Conservation (phyloP, 768 basidiomycete species). For the Auricularia auricula-judae region DNA sequence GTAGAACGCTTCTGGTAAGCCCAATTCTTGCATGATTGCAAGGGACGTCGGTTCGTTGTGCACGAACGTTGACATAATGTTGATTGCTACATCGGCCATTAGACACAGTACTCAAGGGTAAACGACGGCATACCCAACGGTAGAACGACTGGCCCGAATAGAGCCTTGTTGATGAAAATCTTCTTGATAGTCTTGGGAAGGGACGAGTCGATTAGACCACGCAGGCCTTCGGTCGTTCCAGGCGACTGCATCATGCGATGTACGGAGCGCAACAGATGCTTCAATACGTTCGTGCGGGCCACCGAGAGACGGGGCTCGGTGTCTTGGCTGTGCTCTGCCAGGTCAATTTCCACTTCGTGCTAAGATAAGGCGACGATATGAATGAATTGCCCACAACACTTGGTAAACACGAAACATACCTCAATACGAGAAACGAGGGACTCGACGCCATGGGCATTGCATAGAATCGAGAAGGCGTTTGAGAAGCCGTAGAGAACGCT, state of each 20-base stretch:
- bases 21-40: constrained; percentile 82
- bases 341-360: constrained; percentile 58
- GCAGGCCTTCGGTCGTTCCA: constrained; percentile 86
- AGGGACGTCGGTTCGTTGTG: constrained; percentile 98
- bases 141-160: constrained; percentile 81
- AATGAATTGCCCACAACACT: background rate
- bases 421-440: constrained; percentile 78
- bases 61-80: constrained; percentile 92
- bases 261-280: constrained; percentile 82
- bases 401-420: constrained; percentile 33
- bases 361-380: constrained; percentile 15
- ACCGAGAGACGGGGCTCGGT: constrained; percentile 46
- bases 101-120: constrained; percentile 8
- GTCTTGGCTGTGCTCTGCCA: constrained; percentile 42
- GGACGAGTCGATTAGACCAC: constrained; percentile 86
- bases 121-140: constrained; percentile 53
- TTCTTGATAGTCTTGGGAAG: constrained; percentile 77
- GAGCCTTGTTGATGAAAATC: constrained; percentile 68
- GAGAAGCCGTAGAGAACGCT: constrained; percentile 83
- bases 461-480: constrained; percentile 81
- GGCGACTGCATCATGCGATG: constrained; percentile 97
- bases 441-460: constrained; percentile 73
- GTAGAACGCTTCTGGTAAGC: constrained; percentile 84
- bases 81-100: constrained; percentile 50
- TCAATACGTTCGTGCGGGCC: constrained; percentile 68